Base-by-base conservation (phyloP, 306 rosid species). In the Lotus japonicus region DNA sequence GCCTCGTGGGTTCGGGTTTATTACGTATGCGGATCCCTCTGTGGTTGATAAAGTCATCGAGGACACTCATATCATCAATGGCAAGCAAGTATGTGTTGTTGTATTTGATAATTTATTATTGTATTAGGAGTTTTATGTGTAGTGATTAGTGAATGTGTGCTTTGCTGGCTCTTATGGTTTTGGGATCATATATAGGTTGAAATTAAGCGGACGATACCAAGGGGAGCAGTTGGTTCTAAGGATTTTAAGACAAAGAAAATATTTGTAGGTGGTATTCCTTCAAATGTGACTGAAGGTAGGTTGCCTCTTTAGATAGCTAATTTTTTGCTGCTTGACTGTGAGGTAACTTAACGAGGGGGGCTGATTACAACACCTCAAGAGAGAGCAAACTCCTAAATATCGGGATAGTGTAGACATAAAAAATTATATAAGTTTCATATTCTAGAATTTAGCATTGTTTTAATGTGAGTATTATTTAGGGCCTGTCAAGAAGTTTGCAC, bases 1-100 rank as follows among this genome's bases (percentile, higher is more conserved):
- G 55, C 97, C 97, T 60, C 94, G 97, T 18, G 97, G 97, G 13
- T 91, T 91, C 1, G 97, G 97, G 80, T 91, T 91, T 75, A 88
- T 91, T 77, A 91, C 97, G 1, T 91, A 88, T 26, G 94, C 91
- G 0, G 96, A 91, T 69, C 88, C 82, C 38, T 79, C 89, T 23
- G 97, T 91, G 72, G 97, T 91, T 67, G 97, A 91, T 80, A 85
- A 84, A 80, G 97, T 91, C 50, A 91, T 91, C 50, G 91, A 88
- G 28, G 97, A 88, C 11, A 19, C 77, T 57, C 97, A 91, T 85
- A 18, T 88, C 67, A 87, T 91, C 84, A 91, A 87, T 68, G 94
- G 90, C 14, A 88, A 85, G 76, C 96, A 88, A 73, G 97, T 91
- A 82, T 72, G 89, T 15, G 21, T 74, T 15, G 21, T 74, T 57